These are phyloP conservation scores for Plenodomus tracheiphilus DNA, from an alignment of 2,329 filamentous ascomycete genomes.

Conservation along the genomic window DNA sequence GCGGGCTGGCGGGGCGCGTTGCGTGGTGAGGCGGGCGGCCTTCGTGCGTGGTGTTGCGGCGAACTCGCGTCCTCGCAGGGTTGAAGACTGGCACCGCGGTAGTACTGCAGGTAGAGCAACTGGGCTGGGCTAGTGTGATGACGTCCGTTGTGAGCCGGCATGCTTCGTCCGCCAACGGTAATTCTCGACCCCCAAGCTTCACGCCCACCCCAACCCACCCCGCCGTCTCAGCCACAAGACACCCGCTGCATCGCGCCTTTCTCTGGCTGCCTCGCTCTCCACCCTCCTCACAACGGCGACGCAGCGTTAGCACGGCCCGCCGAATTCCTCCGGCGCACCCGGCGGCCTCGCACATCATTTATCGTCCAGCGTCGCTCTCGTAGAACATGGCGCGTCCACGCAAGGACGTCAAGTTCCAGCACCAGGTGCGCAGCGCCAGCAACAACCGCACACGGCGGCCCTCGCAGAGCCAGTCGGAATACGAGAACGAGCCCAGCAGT, in stretches of 20 bases:
- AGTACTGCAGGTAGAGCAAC: too few relatives aligned
- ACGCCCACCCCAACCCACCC: background rate
- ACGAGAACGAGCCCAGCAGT: conserved; percentile 59
- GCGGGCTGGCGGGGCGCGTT: conserved; percentile 9
- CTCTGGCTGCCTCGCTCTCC: background rate
- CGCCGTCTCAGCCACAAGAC: background rate
- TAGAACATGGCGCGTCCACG: conserved; percentile 47
- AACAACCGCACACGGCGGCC: conserved; percentile 59
- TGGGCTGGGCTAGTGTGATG: too few relatives aligned
- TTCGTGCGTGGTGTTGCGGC: background rate
- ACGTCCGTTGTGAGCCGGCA: conserved; percentile 10
- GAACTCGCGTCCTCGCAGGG: too few relatives aligned
- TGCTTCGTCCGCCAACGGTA: conserved; percentile 2
- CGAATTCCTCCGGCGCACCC: background rate
- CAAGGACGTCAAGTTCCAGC: conserved; percentile 65
- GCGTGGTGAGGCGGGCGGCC: conserved; percentile 4
- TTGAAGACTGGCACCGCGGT: too few relatives aligned
- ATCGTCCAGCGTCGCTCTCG: conserved; percentile 7
- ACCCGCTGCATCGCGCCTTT: background rate
- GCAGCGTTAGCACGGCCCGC: background rate
- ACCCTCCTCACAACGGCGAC: background rate
- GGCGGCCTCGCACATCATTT: background rate
- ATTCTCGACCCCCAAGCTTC: background rate
- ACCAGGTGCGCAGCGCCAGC: conserved; percentile 49
- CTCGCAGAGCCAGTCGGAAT: conserved; percentile 72